These are phyloP conservation scores for Coemansia aciculifera DNA, from an alignment of 192 early-diverging fungal species.

Conservation along the genomic window DNA sequence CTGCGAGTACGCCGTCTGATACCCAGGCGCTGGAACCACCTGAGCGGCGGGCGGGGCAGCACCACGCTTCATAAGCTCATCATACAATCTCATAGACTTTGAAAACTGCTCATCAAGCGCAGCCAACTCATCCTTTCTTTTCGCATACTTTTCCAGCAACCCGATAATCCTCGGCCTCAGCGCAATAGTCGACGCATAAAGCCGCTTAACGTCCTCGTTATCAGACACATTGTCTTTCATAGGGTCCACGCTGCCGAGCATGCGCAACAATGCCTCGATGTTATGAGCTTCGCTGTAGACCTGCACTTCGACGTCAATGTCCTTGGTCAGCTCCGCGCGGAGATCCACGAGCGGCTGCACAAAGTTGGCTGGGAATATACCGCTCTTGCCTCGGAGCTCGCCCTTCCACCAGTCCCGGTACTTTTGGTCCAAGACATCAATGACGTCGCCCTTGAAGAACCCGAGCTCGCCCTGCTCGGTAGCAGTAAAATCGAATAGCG, in stretches of 20 bases:
- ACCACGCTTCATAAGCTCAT: slow-evolving; percentile 47
- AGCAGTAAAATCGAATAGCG: slow-evolving; percentile 91
- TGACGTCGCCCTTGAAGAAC: slow-evolving; percentile 83
- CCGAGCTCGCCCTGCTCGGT: slow-evolving; percentile 90
- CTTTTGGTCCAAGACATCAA: slow-evolving; percentile 87
- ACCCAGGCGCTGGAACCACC: slow-evolving; percentile 12
- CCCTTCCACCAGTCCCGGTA: slow-evolving; percentile 99
- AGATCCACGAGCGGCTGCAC: slow-evolving; percentile 74
- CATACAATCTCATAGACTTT: slow-evolving; percentile 43
- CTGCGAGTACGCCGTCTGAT: slow-evolving; percentile 23
- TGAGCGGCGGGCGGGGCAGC: slow-evolving; percentile 9
- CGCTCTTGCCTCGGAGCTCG: slow-evolving; percentile 76
- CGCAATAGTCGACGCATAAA: slow-evolving; percentile 79
- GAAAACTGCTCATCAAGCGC: slow-evolving; percentile 33
- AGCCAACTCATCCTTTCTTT: slow-evolving; percentile 72
- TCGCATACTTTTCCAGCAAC: slow-evolving; percentile 78
- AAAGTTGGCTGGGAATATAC: slow-evolving; percentile 98
- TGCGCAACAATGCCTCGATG: slow-evolving; percentile 73
- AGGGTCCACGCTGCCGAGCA: slow-evolving; percentile 78
- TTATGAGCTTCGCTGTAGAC: slow-evolving; percentile 72
- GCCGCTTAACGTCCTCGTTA: slow-evolving; percentile 80
- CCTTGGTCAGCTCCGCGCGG: slow-evolving; percentile 56
- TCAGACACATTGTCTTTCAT: slow-evolving; percentile 80
- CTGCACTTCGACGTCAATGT: slow-evolving; percentile 64
- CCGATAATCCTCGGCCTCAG: slow-evolving; percentile 84